Percentiles rank a stretch among this genome's conserved stretches.
phyloP scores from a whole-genome alignment of 116 monocot species.

The Posidonia oceanica region DNA sequence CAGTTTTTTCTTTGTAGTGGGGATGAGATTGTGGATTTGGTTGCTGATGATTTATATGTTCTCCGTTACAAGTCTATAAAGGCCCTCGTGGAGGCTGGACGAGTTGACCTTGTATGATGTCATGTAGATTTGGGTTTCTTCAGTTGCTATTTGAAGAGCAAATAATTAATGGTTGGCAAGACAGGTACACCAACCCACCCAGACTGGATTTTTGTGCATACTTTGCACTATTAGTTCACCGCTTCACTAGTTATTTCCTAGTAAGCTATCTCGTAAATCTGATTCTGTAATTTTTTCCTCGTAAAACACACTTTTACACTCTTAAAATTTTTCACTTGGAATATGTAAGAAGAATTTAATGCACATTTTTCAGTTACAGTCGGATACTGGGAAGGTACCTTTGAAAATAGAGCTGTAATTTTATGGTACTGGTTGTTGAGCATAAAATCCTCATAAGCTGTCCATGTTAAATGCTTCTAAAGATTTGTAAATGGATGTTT shows the following conservation, averaged over 20 bases:
- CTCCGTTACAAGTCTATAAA: slow-evolving; percentile 95
- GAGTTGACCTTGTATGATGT: slow-evolving; percentile 64
- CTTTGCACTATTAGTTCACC: neutral
- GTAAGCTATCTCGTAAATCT: too few species aligned
- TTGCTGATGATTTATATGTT: slow-evolving; percentile 77
- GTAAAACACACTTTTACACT: neutral
- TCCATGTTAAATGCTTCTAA: too few species aligned
- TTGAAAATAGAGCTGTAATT: too few species aligned
- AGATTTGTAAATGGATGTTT: too few species aligned
- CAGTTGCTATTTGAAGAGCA: neutral
- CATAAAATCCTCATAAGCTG: too few species aligned
- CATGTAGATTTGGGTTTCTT: neutral
- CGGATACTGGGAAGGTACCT: too few species aligned
- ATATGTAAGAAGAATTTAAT: too few species aligned
- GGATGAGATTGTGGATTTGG: slow-evolving; percentile 80
- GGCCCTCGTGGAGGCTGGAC: slow-evolving; percentile 65
- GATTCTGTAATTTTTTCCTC: neutral
- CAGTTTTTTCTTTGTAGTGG: slow-evolving; percentile 32
- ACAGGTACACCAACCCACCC: neutral
- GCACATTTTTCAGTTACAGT: too few species aligned
- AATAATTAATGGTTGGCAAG: neutral
- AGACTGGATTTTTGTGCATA: neutral
- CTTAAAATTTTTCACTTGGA: too few species aligned
- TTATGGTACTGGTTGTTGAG: too few species aligned
- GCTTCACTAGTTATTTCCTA: too few species aligned